phyloP scores from a whole-genome alignment of 352 stramenopile genomes.

The Phytophthora rubi region DNA sequence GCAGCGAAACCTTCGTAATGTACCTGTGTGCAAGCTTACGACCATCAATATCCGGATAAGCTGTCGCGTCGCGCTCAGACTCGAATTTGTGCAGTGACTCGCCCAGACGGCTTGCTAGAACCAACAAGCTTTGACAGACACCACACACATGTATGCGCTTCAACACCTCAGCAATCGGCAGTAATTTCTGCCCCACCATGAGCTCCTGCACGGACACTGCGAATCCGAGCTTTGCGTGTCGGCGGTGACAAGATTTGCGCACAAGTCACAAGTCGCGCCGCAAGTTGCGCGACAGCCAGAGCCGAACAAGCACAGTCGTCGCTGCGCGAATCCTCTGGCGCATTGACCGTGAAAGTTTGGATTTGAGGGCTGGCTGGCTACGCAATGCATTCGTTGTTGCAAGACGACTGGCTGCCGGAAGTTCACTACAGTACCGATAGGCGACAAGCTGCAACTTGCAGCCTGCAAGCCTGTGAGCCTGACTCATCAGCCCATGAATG shows the following conservation, averaged over 20 bases:
- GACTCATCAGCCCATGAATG: constrained; percentile 7
- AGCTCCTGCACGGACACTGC: not conserved
- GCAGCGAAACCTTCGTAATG: too few species aligned
- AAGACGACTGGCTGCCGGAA: not conserved
- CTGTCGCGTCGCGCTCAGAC: not conserved
- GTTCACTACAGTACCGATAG: not conserved
- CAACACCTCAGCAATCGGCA: not conserved
- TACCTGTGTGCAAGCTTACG: not conserved
- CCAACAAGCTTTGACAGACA: not conserved
- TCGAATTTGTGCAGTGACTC: not conserved
- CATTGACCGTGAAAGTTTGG: not conserved
- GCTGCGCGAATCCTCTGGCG: not conserved
- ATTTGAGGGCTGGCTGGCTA: not conserved
- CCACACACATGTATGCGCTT: not conserved
- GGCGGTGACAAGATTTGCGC: not conserved
- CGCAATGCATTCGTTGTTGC: not conserved
- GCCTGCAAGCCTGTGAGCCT: constrained; percentile 12
- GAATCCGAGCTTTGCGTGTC: not conserved
- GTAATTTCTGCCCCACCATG: constrained; percentile 20
- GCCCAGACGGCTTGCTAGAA: constrained; percentile 26
- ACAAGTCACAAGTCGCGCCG: not conserved
- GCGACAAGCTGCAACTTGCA: not conserved
- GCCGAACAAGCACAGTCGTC: not conserved
- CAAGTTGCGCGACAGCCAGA: not conserved
- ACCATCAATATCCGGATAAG: not conserved